Evolutionary conservation across 2,329 filamentous ascomycete species (phyloP).

Genomic region (Parastagonospora avenae): DNA sequence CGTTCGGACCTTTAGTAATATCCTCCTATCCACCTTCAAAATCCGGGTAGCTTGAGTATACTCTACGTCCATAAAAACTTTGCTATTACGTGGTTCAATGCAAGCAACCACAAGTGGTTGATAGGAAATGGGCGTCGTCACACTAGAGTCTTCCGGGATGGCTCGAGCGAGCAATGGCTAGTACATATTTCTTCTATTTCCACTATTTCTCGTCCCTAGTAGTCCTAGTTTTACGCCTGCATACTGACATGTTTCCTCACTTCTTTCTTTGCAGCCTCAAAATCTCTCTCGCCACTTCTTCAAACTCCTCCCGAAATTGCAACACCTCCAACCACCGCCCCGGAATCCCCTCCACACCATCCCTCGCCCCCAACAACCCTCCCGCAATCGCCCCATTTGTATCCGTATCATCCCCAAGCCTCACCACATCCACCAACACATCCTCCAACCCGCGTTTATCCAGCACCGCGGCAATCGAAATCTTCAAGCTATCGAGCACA

Average conservation of each 20-base stretch:
- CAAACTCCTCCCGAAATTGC: conserved; percentile 30
- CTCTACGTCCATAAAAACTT: no score
- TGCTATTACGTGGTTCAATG: no score
- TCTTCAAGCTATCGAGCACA: conserved; percentile 51
- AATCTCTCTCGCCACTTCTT: conserved; percentile 11
- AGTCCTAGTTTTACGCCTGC: no score
- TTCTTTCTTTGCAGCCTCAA: neutral
- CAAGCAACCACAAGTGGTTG: no score
- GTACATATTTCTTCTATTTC: no score
- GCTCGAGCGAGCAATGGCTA: no score
- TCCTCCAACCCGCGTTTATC: conserved; percentile 50
- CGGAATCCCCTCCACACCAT: conserved; percentile 52
- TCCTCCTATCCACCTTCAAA: no score
- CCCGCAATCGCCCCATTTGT: conserved; percentile 56
- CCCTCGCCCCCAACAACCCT: conserved; percentile 53
- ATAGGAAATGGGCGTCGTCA: no score
- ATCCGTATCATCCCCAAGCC: conserved; percentile 54
- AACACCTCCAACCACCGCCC: conserved; percentile 42
- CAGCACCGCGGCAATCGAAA: conserved; percentile 52
- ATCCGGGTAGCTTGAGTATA: no score
- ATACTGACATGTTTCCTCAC: neutral
- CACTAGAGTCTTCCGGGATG: no score
- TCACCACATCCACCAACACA: conserved; percentile 54
- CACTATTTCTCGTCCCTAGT: no score
- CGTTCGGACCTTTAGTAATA: no score